phyloP scores from a whole-genome alignment of 208 protist species.

The Histomonas meleagridis region DNA sequence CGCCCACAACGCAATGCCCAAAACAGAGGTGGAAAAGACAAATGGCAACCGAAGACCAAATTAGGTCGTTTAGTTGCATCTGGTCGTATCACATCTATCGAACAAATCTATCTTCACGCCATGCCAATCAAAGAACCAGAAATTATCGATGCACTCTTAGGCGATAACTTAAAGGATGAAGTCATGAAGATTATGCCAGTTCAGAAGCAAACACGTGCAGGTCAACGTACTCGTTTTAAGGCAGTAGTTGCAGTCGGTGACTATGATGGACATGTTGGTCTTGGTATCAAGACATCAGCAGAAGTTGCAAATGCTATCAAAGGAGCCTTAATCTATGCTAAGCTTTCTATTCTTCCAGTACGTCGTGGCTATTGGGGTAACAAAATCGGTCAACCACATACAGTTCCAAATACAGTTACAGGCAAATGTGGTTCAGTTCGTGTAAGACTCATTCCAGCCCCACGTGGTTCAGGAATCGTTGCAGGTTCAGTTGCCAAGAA shows the following conservation, averaged over 20 bases:
- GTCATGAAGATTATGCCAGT: conserved; percentile 97
- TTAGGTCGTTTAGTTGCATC: conserved; percentile 80
- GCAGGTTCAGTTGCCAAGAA: conserved; percentile 89
- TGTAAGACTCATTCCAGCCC: conserved; percentile 90
- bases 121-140: conserved; percentile 98
- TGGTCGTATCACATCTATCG: conserved; percentile 81
- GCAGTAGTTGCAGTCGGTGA: conserved; percentile 96
- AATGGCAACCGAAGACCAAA: conserved; percentile 96
- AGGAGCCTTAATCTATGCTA: conserved; percentile 86
- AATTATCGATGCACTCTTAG: conserved; percentile 89
- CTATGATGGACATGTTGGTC: conserved; percentile 85
- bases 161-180: conserved; percentile 68
- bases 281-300: conserved; percentile 92
- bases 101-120: conserved; percentile 97
- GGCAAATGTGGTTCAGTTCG: conserved; percentile 95
- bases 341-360: conserved; percentile 90
- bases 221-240: conserved; percentile 98
- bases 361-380: conserved; percentile 96
- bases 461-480: conserved; percentile 95
- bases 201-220: conserved; percentile 97
- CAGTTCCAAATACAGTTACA: conserved; percentile 90
- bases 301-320: conserved; percentile 97
- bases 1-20: conserved; percentile 34
- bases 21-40: conserved; percentile 45
- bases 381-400: conserved; percentile 94